Conservation (phyloP, 306 rosid species). For the Quercus suber region DNA sequence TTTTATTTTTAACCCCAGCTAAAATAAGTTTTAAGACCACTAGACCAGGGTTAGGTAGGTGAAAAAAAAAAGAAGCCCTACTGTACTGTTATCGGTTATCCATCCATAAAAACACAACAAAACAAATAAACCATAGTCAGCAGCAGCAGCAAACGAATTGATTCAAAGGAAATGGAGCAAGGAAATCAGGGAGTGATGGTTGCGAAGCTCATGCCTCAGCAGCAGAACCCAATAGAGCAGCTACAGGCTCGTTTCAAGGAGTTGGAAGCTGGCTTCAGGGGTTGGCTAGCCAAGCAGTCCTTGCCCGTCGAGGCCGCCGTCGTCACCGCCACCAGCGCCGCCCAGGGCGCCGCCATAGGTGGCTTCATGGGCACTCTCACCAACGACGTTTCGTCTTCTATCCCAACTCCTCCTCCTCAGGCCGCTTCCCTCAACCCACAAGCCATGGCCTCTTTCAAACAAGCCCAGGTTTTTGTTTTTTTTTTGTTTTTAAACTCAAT, state of each 20-base stretch:
- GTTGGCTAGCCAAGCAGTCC: constrained; percentile 81
- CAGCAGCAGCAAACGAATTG: neutral
- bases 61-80: no score
- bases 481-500: neutral
- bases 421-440: constrained; percentile 66
- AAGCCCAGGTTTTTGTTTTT: constrained; percentile 69
- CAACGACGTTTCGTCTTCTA: constrained; percentile 53
- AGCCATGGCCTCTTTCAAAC: constrained; percentile 82
- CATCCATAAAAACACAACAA: no score
- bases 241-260: constrained; percentile 68
- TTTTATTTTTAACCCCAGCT: no score
- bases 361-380: constrained; percentile 83
- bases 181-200: constrained; percentile 59
- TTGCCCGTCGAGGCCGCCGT: constrained; percentile 83
- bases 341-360: constrained; percentile 91
- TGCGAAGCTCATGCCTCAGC: constrained; percentile 38
- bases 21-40: no score
- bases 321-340: constrained; percentile 82
- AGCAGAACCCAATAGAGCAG: constrained; percentile 76
- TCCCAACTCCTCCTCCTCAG: constrained; percentile 66
- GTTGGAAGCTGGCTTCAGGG: constrained; percentile 48
- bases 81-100: no score
- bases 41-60: no score
- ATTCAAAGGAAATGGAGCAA: constrained; percentile 47
- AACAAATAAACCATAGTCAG: no score